phyloP scores from a whole-genome alignment of 352 stramenopile species.

The Phytophthora pistaciae region DNA sequence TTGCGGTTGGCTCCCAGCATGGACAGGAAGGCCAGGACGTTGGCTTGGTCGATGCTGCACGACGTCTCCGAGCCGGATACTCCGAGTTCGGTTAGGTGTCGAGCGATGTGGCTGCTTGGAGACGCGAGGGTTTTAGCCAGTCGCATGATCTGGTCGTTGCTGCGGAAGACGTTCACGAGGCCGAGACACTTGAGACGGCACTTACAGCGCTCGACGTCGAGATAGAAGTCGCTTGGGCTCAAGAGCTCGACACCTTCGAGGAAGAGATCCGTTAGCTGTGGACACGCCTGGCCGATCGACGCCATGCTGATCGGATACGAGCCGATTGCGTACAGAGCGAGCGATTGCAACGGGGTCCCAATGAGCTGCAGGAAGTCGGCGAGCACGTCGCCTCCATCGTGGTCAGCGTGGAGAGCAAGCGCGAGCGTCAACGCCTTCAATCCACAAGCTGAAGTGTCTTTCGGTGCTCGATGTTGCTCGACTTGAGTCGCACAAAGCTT shows the following conservation, averaged over 20 bases:
- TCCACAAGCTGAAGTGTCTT: not conserved
- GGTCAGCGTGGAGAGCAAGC: slow-evolving; percentile 18
- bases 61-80: slow-evolving; percentile 30
- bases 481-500: slow-evolving; percentile 1
- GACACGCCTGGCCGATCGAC: slow-evolving; percentile 26
- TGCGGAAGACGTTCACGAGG: slow-evolving; percentile 30
- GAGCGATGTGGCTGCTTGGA: slow-evolving; percentile 11
- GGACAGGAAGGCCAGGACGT: slow-evolving; percentile 18
- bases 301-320: slow-evolving; percentile 24
- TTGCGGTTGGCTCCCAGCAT: slow-evolving; percentile 35
- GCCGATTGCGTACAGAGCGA: slow-evolving; percentile 25
- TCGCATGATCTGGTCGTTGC: slow-evolving; percentile 22
- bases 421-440: slow-evolving; percentile 28
- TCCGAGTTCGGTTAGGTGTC: slow-evolving; percentile 34
- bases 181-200: slow-evolving; percentile 24
- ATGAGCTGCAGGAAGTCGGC: slow-evolving; percentile 31
- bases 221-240: slow-evolving; percentile 17
- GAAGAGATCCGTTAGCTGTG: slow-evolving; percentile 32
- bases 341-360: slow-evolving; percentile 17
- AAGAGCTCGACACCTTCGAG: slow-evolving; percentile 37
- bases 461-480: slow-evolving; percentile 1
- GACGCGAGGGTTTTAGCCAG: slow-evolving; percentile 14
- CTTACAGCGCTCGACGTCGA: slow-evolving; percentile 4
- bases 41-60: slow-evolving; percentile 35
- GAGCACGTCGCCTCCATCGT: slow-evolving; percentile 26